phyloP scores from a whole-genome alignment of 176 grass and related monocot genomes.

The Zea luxurians region DNA sequence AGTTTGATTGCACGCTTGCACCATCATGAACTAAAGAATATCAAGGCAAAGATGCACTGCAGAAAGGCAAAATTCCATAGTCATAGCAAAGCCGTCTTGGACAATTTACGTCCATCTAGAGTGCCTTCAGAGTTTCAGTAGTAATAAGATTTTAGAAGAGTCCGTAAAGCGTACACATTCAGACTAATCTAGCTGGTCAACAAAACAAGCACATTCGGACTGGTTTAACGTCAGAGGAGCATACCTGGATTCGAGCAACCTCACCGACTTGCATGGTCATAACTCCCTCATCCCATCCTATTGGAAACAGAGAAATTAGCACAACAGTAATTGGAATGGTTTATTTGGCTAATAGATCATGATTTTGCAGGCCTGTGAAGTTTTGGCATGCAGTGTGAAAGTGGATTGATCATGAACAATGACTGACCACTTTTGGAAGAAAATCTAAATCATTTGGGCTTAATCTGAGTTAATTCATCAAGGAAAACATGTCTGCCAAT shows the following conservation, averaged over 20 bases:
- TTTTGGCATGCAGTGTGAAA: not conserved
- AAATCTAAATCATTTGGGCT: not conserved
- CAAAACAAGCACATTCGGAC: too few species aligned
- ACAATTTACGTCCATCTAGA: not conserved
- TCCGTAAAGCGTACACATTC: not conserved
- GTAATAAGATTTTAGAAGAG: not conserved
- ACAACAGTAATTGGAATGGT: not conserved
- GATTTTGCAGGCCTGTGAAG: constrained; percentile 7
- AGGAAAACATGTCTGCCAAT: not conserved
- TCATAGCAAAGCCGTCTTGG: not conserved
- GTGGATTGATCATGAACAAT: not conserved
- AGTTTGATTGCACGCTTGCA: too few species aligned
- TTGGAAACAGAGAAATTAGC: constrained; percentile 11
- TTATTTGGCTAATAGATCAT: constrained; percentile 2
- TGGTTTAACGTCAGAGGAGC: not conserved
- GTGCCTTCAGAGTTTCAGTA: not conserved
- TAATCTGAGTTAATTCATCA: not conserved
- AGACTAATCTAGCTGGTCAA: too few species aligned
- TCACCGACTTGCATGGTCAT: constrained; percentile 89
- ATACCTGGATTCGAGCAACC: constrained; percentile 77
- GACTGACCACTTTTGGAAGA: not conserved
- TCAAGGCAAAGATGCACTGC: not conserved
- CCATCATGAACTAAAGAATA: not conserved
- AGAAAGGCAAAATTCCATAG: not conserved
- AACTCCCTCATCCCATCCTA: constrained; percentile 99